Conservation (phyloP, 2,329 filamentous ascomycete genomes). For the Cercospora sp. region DNA sequence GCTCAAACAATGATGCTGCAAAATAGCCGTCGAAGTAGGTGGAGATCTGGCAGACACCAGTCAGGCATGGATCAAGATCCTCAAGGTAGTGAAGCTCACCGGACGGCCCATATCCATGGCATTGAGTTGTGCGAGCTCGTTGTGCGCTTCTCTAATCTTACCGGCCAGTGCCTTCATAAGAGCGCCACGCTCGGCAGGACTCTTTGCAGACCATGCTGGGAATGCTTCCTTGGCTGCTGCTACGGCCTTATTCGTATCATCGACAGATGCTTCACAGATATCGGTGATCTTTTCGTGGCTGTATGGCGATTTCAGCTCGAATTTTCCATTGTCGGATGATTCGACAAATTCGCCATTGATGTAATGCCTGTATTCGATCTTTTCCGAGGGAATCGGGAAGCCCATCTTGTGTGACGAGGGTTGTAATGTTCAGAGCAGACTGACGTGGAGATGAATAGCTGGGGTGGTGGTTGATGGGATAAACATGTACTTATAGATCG, state of each 20-base stretch:
- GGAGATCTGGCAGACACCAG: slow-evolving; percentile 21
- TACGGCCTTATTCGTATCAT: slow-evolving; percentile 71
- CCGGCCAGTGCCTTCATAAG: slow-evolving; percentile 51
- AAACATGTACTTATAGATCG: background rate
- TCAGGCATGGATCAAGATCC: background rate
- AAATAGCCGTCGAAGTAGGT: slow-evolving; percentile 44
- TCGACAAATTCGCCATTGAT: slow-evolving; percentile 56
- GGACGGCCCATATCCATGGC: slow-evolving; percentile 51
- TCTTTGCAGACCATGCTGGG: slow-evolving; percentile 57
- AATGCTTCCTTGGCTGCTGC: slow-evolving; percentile 69
- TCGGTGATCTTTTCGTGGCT: slow-evolving; percentile 46
- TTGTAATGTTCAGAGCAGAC: no score
- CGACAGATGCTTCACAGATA: slow-evolving; percentile 66
- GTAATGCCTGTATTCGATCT: slow-evolving; percentile 48
- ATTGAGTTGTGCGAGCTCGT: slow-evolving; percentile 50
- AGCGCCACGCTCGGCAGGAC: slow-evolving; percentile 43
- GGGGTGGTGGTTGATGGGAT: background rate
- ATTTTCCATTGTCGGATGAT: slow-evolving; percentile 50
- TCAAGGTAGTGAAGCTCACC: slow-evolving; percentile 25
- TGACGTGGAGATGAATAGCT: no score
- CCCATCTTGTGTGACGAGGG: slow-evolving; percentile 15
- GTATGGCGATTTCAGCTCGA: slow-evolving; percentile 49
- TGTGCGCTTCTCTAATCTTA: slow-evolving; percentile 46
- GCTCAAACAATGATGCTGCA: slow-evolving; percentile 43
- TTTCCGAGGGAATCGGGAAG: slow-evolving; percentile 28